Evolutionary conservation across 2,329 filamentous ascomycete species (phyloP).

Genomic region (Eutypella sp.): DNA sequence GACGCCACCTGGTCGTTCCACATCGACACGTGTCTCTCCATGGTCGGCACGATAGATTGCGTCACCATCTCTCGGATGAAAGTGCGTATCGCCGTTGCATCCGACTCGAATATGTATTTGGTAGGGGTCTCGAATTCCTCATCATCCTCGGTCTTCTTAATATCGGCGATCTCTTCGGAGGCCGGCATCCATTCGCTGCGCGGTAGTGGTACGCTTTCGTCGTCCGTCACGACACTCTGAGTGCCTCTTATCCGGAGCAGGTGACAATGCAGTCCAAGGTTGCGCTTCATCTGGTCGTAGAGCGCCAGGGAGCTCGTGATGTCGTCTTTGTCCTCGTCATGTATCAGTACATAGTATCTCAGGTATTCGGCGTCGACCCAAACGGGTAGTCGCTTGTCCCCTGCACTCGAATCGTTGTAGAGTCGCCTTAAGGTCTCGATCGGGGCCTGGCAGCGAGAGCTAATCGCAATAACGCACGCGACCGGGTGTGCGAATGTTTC

Average conservation of each 20-base stretch:
- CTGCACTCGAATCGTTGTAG: constrained; percentile 79
- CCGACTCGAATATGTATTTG: constrained; percentile 85
- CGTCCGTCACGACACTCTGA: constrained; percentile 82
- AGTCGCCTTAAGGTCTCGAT: constrained; percentile 82
- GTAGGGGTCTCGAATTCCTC: constrained; percentile 68
- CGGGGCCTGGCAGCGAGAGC: constrained; percentile 75
- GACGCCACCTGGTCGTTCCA: constrained; percentile 99
- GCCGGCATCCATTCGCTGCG: constrained; percentile 86
- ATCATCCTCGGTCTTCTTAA: constrained; percentile 61
- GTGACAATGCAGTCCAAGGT: constrained; percentile 93
- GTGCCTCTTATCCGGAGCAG: constrained; percentile 78
- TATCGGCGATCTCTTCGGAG: constrained; percentile 73
- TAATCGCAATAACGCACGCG: constrained; percentile 90
- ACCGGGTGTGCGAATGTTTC: constrained; percentile 95
- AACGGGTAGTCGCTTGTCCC: constrained; percentile 65
- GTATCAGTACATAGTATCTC: constrained; percentile 91
- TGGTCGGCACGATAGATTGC: constrained; percentile 89
- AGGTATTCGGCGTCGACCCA: constrained; percentile 93
- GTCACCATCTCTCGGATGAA: constrained; percentile 94
- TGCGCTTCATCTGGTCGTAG: constrained; percentile 99
- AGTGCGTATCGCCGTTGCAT: constrained; percentile 78
- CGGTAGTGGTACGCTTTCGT: constrained; percentile 80
- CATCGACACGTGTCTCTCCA: constrained; percentile 84
- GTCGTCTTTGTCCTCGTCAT: constrained; percentile 93
- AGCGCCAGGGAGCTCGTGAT: constrained; percentile 83